Conservation (phyloP, 331 rosid species). For the Acacia concinna region DNA sequence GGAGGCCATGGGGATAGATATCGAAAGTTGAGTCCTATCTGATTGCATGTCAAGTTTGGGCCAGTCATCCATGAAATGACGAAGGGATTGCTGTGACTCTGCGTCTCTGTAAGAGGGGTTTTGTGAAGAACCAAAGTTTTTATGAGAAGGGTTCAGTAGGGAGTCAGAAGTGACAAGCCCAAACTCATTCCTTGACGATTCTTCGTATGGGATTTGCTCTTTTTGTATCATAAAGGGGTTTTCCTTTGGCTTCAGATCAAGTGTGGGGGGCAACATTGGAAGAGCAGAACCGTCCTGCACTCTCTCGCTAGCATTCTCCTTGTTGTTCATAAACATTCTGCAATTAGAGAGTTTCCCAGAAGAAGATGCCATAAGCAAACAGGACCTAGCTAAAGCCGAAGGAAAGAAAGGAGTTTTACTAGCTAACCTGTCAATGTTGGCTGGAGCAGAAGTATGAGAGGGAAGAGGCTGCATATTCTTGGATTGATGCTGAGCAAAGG, state of each 20-base stretch:
- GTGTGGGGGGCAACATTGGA: constrained; percentile 54
- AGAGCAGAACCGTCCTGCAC: constrained; percentile 51
- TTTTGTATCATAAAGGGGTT: constrained; percentile 51
- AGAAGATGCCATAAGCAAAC: neutral
- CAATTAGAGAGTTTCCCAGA: constrained; percentile 12
- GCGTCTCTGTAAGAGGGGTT: constrained; percentile 28
- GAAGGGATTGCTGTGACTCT: constrained; percentile 52
- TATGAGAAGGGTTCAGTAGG: constrained; percentile 70
- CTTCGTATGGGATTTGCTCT: constrained; percentile 49
- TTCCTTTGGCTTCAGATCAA: constrained; percentile 54
- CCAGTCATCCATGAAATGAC: constrained; percentile 70
- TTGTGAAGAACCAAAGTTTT: constrained; percentile 48
- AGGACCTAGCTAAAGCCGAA: neutral
- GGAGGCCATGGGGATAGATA: constrained; percentile 67
- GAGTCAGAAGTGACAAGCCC: constrained; percentile 69
- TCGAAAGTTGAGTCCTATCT: constrained; percentile 77
- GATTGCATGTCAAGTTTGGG: constrained; percentile 62
- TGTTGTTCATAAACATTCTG: constrained; percentile 65
- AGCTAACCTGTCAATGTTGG: constrained; percentile 56
- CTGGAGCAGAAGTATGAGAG: constrained; percentile 51
- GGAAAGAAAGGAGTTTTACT: neutral
- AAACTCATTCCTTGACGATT: constrained; percentile 60
- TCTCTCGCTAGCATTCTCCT: constrained; percentile 57
- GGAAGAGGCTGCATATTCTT: constrained; percentile 53
- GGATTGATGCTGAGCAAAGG: constrained; percentile 50